Evolutionary conservation across 179 eudicot genomes (phyloP), one percentile per base, ranked within the genome.

Genomic region (Silene vulgaris): DNA sequence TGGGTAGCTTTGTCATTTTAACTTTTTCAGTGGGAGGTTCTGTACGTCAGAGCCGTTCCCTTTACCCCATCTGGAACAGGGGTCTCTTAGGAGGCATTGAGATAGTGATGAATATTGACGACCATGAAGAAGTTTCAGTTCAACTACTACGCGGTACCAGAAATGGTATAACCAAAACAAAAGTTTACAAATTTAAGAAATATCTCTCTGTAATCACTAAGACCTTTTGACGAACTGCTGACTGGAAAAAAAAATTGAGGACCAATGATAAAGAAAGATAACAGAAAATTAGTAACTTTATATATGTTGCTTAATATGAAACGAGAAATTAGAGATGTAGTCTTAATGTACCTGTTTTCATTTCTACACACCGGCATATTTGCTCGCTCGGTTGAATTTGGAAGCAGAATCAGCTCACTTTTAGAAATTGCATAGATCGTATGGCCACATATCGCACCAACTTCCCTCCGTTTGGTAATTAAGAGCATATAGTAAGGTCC

Each of bases 401-500:
- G 86, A 76, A 95, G 78, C 14, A 89, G 84, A 72, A 95, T 87
- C 79, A 95, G 83, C 86, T 86, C 89, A 71, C 91, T 89, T 85
- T 92, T 95, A 32, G 96, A 82, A 72, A 95, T 74, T 14, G 89
- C 91, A 84, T 95, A 95, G 71, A 95, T 75, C 17, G 74, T 73
- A 78, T 95, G 97, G 65, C 97, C 99, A 83, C 89, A 88, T 29
- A 92, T 90, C 66, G 82, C 86, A 75, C 99, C 99, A 75, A 92
- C 85, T 82, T 85, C 80, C 86, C 86, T 87, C 84, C 99, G 82
- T 84, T 88, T 80, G 21, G 97, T 92, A 65, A 94, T 92, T 63
- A 94, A 79, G 74, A 94, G 76, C 97, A 94, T 92, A 85, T 94
- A 90, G 75, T 94, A 92, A 40, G 99, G 99, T 71, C 97, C 99